These are phyloP conservation scores for Asterionellopsis glacialis DNA, from an alignment of 108 stramenopile genomes.

Conservation along the genomic window DNA sequence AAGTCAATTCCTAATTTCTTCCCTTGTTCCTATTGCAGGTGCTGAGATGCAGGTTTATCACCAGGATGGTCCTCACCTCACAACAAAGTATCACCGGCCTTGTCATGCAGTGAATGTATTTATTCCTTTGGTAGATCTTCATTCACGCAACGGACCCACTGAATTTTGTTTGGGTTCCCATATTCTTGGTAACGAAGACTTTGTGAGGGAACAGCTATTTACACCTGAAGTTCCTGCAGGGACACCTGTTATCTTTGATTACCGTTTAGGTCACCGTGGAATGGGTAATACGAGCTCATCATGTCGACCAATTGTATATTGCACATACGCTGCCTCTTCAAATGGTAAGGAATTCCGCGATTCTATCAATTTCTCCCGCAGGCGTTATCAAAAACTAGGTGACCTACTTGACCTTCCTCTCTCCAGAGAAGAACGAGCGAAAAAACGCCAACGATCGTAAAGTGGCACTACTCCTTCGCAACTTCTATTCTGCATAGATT, in stretches of 20 bases:
- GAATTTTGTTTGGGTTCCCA: constrained; percentile 85
- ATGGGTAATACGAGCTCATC: constrained; percentile 54
- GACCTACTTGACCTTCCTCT: constrained; percentile 59
- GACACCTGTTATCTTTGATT: constrained; percentile 83
- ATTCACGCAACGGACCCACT: constrained; percentile 69
- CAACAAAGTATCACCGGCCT: constrained; percentile 59
- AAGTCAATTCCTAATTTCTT: neutral
- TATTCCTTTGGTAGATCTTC: constrained; percentile 78
- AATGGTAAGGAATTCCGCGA: constrained; percentile 77
- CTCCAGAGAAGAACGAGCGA: constrained; percentile 63
- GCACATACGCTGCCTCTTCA: constrained; percentile 70
- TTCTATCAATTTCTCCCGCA: constrained; percentile 76
- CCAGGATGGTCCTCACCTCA: constrained; percentile 87
- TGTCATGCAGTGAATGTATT: constrained; percentile 91
- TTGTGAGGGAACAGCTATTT: constrained; percentile 54
- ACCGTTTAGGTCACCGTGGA: constrained; percentile 81
- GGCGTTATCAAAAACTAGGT: constrained; percentile 73
- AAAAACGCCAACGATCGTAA: constrained; percentile 24
- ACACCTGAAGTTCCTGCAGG: constrained; percentile 67
- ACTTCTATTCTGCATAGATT: no score
- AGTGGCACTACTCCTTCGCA: no score
- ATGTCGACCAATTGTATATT: constrained; percentile 78
- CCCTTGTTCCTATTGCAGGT: neutral
- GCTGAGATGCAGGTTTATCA: constrained; percentile 75
- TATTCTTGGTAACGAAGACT: constrained; percentile 73